Conservation (phyloP, 371 early-diverging fungal species). For the Syncephalastrum sp. region DNA sequence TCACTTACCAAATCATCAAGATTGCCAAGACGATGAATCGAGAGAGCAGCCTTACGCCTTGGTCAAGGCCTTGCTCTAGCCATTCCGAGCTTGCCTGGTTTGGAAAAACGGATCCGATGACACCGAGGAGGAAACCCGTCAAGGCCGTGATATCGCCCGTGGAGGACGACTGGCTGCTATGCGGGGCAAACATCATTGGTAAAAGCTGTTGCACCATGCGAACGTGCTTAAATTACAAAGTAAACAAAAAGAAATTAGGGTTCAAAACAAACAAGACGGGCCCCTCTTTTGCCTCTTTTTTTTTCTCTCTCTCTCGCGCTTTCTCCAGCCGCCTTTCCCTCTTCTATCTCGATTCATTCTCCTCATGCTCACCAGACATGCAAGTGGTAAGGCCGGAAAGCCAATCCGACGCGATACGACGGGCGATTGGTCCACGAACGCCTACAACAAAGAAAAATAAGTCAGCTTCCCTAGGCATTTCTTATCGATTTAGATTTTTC, state of each 20-base stretch:
- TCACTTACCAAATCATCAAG: constrained; percentile 33
- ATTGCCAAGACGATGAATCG: constrained; percentile 20
- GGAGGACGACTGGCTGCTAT: too few relatives aligned
- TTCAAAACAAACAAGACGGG: not conserved
- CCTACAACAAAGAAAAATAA: constrained; percentile 11
- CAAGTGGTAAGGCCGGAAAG: constrained; percentile 86
- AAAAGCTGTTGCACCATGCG: constrained; percentile 75
- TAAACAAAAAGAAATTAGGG: not conserved
- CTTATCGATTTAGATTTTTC: constrained; percentile 11
- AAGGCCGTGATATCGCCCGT: too few relatives aligned
- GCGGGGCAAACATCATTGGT: constrained; percentile 50
- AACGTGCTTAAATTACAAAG: constrained; percentile 29
- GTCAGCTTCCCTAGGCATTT: not conserved
- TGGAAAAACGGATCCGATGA: too few relatives aligned
- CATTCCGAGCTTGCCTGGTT: constrained; percentile 16
- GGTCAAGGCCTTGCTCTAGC: constrained; percentile 39
- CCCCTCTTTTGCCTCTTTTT: too few relatives aligned
- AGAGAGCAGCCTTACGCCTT: constrained; percentile 21
- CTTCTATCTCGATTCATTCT: not conserved
- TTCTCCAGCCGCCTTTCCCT: too few relatives aligned
- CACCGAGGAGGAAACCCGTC: too few relatives aligned
- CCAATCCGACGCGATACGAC: constrained; percentile 90
- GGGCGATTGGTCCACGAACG: constrained; percentile 81
- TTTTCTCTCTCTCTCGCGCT: too few relatives aligned
- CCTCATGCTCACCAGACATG: constrained; percentile 70